Conservation (phyloP, 768 basidiomycete genomes). For the Russula ochroleuca region DNA sequence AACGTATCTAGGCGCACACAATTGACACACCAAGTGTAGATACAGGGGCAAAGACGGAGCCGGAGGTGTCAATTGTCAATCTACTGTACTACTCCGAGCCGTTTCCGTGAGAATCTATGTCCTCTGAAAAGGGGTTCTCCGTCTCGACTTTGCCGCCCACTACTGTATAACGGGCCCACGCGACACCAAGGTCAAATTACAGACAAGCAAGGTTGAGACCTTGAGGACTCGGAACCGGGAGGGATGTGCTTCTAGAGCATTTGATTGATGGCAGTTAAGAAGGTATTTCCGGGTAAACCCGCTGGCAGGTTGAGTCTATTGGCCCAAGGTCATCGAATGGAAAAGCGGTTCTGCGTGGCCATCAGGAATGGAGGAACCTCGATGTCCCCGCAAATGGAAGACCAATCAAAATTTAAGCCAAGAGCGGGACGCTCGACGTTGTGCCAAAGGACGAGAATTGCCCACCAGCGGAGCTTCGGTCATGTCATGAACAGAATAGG, state of each 20-base stretch:
- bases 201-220: background rate
- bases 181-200: background rate
- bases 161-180: too few species aligned
- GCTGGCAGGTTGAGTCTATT: background rate
- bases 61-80: background rate
- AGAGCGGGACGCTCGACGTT: background rate
- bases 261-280: background rate
- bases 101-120: background rate
- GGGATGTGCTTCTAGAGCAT: background rate
- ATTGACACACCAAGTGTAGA: background rate
- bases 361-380: background rate
- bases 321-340: background rate
- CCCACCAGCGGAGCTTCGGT: background rate
- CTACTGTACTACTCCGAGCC: background rate
- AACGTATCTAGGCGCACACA: slow-evolving; percentile 3
- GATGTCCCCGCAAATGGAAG: background rate
- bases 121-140: background rate
- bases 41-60: slow-evolving; percentile 2
- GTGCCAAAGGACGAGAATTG: background rate
- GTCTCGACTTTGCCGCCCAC: background rate
- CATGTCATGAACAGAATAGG: background rate
- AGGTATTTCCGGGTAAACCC: background rate
- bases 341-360: background rate
- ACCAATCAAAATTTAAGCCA: background rate
- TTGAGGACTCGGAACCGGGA: too few species aligned